A percentile compares a stretch with the other conserved stretches of the same genome.
These are phyloP conservation scores for Penicillium sp. DNA, from an alignment of 2,329 filamentous ascomycete species.

Conservation along the genomic window DNA sequence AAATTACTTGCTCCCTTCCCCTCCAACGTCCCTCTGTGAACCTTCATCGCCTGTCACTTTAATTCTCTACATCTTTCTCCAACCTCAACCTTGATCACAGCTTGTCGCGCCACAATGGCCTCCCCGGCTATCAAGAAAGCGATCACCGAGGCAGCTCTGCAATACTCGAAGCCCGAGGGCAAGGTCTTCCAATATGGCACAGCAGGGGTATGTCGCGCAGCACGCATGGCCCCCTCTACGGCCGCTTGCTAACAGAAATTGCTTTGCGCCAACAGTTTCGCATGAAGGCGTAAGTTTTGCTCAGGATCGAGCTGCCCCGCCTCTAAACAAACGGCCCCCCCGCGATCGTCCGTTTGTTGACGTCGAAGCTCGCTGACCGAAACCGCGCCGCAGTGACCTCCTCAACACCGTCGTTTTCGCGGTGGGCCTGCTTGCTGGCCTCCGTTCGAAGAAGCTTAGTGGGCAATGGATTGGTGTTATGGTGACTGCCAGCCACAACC, in stretches of 20 bases:
- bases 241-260: constrained; percentile 22
- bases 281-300: constrained; percentile 65
- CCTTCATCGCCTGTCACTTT: constrained; percentile 8
- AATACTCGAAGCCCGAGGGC: constrained; percentile 55
- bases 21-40: constrained; percentile 4
- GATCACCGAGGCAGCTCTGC: constrained; percentile 52
- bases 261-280: constrained; percentile 57
- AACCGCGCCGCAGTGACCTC: constrained; percentile 61
- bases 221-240: constrained; percentile 5
- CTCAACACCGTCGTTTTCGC: constrained; percentile 92
- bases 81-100: constrained; percentile 15
- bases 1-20: constrained; percentile 17
- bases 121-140: constrained; percentile 48
- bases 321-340: constrained; percentile 29
- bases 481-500: constrained; percentile 94
- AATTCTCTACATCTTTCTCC: constrained; percentile 1
- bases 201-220: constrained; percentile 58
- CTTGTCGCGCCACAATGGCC: constrained; percentile 44
- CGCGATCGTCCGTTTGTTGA: constrained; percentile 39
- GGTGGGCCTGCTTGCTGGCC: constrained; percentile 83
- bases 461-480: constrained; percentile 94
- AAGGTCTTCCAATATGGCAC: constrained; percentile 63
- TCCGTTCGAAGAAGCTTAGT: constrained; percentile 86
- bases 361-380: constrained; percentile 36
- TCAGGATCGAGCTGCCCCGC: constrained; percentile 34